Evolutionary conservation across 345 rosid species (phyloP).

Genomic region (Anastatica hierochuntica): DNA sequence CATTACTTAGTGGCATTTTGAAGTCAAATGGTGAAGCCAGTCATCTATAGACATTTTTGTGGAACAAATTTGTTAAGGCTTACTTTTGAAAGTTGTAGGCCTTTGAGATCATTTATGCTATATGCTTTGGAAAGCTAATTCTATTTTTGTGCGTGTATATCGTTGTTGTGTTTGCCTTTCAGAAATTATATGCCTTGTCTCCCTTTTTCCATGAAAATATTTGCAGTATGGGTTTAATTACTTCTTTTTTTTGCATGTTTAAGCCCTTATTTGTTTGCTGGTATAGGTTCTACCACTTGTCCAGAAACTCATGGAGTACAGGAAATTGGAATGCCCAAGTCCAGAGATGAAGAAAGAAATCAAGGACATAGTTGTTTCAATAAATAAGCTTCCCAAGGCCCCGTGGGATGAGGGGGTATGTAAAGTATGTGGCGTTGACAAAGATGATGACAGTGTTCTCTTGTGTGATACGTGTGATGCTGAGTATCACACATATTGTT

Average conservation of each 20-base stretch:
- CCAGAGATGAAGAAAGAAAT: conserved; percentile 60
- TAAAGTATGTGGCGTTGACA: conserved; percentile 96
- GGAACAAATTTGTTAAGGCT: conserved; percentile 4
- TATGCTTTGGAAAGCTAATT: conserved; percentile 1
- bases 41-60: neutral
- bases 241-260: conserved; percentile 12
- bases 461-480: conserved; percentile 95
- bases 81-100: conserved; percentile 13
- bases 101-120: conserved; percentile 7
- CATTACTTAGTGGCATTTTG: conserved; percentile 7
- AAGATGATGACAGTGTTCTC: conserved; percentile 95
- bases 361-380: conserved; percentile 51
- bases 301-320: conserved; percentile 52
- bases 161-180: neutral
- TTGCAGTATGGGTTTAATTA: conserved; percentile 5
- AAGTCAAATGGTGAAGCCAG: neutral
- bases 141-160: conserved; percentile 2
- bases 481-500: conserved; percentile 96
- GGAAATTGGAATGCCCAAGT: conserved; percentile 44
- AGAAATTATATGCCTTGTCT: too few relatives aligned
- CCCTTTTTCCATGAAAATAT: neutral
- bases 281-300: conserved; percentile 63
- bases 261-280: conserved; percentile 14
- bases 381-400: conserved; percentile 75
- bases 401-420: conserved; percentile 99